Conservation (phyloP, 140 eudicot genomes). For the Ambrosia hybrid region DNA sequence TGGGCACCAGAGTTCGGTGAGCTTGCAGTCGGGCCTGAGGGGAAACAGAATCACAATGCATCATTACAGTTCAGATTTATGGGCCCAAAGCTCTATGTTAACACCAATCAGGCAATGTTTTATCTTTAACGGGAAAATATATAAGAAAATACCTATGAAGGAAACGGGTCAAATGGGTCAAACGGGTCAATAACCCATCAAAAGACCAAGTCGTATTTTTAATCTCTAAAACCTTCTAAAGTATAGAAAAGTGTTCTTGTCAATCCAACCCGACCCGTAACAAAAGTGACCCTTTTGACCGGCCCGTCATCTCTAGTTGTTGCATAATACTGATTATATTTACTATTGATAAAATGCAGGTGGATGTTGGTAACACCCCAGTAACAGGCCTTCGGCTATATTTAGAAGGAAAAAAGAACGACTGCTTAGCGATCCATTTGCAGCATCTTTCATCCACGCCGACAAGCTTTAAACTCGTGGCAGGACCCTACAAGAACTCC, state of each 20-base stretch:
- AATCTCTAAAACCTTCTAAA: not conserved
- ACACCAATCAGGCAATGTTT: conserved; percentile 60
- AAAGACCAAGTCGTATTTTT: not conserved
- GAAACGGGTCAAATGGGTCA: conserved; percentile 3
- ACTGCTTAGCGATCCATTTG: conserved; percentile 74
- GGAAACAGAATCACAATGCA: conserved; percentile 62
- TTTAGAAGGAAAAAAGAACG: conserved; percentile 71
- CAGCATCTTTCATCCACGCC: conserved; percentile 86
- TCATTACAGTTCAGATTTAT: conserved; percentile 74
- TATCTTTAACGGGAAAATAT: not conserved
- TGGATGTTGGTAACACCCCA: conserved; percentile 67
- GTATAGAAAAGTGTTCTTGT: not conserved
- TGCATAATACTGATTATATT: conserved; percentile 1
- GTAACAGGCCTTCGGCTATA: conserved; percentile 81
- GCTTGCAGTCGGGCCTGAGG: conserved; percentile 77
- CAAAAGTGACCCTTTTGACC: not conserved
- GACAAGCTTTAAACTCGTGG: conserved; percentile 54
- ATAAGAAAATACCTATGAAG: too few species aligned
- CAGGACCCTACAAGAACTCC: conserved; percentile 36
- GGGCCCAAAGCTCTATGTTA: conserved; percentile 90
- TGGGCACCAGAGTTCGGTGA: conserved; percentile 90
- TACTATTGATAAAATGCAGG: conserved; percentile 41
- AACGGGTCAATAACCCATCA: not conserved
- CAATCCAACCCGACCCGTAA: not conserved
- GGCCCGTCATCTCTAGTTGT: not conserved